A percentile compares a stretch with the other conserved stretches of the same genome.
Evolutionary conservation across 2,329 filamentous ascomycete genomes (phyloP).

Genomic region (Sarocladium oryzae): DNA sequence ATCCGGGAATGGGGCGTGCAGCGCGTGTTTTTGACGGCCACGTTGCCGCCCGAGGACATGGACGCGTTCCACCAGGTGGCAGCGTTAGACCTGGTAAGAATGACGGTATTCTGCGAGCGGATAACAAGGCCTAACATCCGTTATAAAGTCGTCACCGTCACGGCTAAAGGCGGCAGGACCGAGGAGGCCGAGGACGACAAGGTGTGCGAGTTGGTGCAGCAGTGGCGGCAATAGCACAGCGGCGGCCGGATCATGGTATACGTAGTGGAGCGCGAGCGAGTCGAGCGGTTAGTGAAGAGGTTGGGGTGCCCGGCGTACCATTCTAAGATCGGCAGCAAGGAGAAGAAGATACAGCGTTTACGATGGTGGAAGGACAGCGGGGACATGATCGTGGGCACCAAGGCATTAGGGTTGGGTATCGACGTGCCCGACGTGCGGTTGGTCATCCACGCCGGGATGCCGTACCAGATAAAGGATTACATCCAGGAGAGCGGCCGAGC

Average conservation of each 20-base stretch:
- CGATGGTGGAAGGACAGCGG: not conserved
- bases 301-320: not conserved
- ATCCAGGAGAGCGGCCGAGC: not conserved
- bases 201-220: not conserved
- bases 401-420: conserved; percentile 8
- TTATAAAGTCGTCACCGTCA: conserved; percentile 1
- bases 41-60: not conserved
- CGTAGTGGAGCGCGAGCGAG: too few species aligned
- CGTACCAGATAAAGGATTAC: not conserved
- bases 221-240: not conserved
- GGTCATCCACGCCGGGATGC: conserved; percentile 1
- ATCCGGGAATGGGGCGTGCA: not conserved
- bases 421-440: conserved; percentile 9
- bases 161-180: too few species aligned
- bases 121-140: not conserved
- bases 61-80: not conserved
- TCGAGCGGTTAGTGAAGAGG: too few species aligned
- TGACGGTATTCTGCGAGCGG: not conserved
- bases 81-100: not conserved
- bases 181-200: too few species aligned
- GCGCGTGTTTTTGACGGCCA: conserved; percentile 4
- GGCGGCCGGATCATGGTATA: not conserved
- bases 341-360: not conserved
- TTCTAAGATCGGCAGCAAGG: not conserved
- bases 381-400: conserved; percentile 10